Conservation (phyloP, 2,329 filamentous ascomycete genomes). For the Aspergillus bombycis region DNA sequence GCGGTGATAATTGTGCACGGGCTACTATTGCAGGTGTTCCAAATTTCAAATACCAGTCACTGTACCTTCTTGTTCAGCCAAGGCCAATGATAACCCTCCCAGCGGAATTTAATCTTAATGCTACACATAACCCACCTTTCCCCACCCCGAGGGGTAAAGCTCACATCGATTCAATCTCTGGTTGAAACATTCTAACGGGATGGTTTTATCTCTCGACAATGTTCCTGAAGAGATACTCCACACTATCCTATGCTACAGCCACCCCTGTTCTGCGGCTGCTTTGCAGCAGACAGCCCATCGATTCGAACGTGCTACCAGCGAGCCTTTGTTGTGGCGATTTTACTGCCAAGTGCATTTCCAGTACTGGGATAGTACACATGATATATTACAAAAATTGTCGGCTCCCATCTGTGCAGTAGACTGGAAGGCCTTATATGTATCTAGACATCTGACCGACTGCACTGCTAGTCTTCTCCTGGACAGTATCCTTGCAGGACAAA, state of each 20-base stretch:
- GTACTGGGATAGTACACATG: constrained; percentile 73
- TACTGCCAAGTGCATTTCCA: constrained; percentile 71
- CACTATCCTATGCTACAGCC: constrained; percentile 69
- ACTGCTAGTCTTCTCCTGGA: constrained; percentile 62
- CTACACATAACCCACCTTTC: background rate
- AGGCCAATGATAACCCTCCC: background rate
- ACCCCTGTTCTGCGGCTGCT: constrained; percentile 54
- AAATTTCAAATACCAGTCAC: no score
- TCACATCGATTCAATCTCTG: background rate
- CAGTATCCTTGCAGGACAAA: constrained; percentile 70
- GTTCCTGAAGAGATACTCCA: constrained; percentile 86
- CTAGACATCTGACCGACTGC: constrained; percentile 58
- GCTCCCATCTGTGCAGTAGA: constrained; percentile 60
- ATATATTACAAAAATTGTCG: constrained; percentile 60
- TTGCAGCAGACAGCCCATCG: constrained; percentile 65
- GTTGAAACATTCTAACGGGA: constrained; percentile 25
- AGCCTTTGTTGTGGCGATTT: constrained; percentile 77
- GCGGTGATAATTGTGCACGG: no score
- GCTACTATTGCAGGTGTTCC: no score
- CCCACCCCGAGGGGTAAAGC: background rate
- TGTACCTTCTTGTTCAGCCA: background rate
- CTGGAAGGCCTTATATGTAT: constrained; percentile 73
- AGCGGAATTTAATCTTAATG: background rate
- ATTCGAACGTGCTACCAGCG: constrained; percentile 67
- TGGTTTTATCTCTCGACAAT: constrained; percentile 36